Evolutionary conservation across 2,329 filamentous ascomycete species (phyloP).

Genomic region (Talaromyces funiculosus): DNA sequence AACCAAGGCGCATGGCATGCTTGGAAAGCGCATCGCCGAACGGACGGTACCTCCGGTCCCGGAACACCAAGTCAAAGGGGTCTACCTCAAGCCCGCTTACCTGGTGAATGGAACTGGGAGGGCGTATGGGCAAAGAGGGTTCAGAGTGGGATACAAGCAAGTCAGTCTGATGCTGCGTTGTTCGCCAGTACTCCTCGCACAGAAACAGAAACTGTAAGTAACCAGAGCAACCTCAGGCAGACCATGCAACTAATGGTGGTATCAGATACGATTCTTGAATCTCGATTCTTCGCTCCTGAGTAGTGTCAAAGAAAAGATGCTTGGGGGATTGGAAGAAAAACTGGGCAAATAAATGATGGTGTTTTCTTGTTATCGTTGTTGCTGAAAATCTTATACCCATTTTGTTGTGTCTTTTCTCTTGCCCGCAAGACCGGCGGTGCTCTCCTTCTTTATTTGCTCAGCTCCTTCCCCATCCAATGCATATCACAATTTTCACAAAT

Average conservation of each 20-base stretch:
- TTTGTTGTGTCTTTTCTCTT: not conserved
- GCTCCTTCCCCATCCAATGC: too few relatives aligned
- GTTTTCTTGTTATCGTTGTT: not conserved
- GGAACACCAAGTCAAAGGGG: slow-evolving; percentile 32
- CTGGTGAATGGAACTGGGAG: slow-evolving; percentile 95
- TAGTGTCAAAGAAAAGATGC: slow-evolving; percentile 34
- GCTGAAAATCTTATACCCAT: not conserved
- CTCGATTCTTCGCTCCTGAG: slow-evolving; percentile 29
- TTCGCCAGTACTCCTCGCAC: slow-evolving; percentile 59
- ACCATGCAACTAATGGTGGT: slow-evolving; percentile 13
- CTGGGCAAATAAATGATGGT: not conserved
- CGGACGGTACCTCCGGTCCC: slow-evolving; percentile 22
- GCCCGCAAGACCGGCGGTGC: not conserved
- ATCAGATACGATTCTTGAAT: slow-evolving; percentile 37
- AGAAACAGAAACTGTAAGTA: slow-evolving; percentile 66
- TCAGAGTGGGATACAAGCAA: slow-evolving; percentile 68
- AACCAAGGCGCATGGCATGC: slow-evolving; percentile 93
- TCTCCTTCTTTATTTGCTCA: not conserved
- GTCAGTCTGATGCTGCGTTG: slow-evolving; percentile 71
- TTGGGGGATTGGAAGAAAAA: slow-evolving; percentile 17
- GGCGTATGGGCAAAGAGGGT: slow-evolving; percentile 93
- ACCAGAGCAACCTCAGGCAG: not conserved
- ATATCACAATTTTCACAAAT: not conserved
- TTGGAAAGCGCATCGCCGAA: slow-evolving; percentile 67
- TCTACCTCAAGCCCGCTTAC: slow-evolving; percentile 49